These are phyloP conservation scores for Narthecium ossifragum DNA, from an alignment of 106 monocot genomes.

Conservation along the genomic window DNA sequence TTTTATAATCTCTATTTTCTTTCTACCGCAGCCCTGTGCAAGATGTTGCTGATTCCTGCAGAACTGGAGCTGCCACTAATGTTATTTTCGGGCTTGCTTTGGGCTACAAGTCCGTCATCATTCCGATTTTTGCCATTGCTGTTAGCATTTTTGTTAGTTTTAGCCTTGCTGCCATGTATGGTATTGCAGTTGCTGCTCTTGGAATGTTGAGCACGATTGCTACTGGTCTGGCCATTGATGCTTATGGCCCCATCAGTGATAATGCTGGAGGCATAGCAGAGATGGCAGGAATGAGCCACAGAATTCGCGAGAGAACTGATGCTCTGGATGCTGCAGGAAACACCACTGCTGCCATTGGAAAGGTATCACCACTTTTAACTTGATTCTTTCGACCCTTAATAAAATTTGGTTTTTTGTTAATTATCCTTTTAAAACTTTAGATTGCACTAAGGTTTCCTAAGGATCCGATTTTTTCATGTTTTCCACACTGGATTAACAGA, in stretches of 20 bases:
- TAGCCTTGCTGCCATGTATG: constrained; percentile 38
- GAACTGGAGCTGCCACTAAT: constrained; percentile 41
- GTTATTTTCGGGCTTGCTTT: constrained; percentile 42
- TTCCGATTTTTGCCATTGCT: constrained; percentile 38
- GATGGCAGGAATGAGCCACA: constrained; percentile 46
- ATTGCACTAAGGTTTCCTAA: neutral
- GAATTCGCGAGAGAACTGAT: constrained; percentile 36
- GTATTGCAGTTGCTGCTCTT: constrained; percentile 40
- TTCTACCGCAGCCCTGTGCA: constrained; percentile 24
- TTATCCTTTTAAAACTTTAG: no score
- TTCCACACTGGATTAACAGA: no score
- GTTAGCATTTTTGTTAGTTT: constrained; percentile 40
- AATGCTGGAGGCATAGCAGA: constrained; percentile 44
- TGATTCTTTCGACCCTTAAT: no score
- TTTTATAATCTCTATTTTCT: neutral
- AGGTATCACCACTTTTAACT: constrained; percentile 4
- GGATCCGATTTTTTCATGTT: no score
- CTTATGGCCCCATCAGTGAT: constrained; percentile 41
- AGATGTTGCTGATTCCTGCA: constrained; percentile 44
- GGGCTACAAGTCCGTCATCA: constrained; percentile 39
- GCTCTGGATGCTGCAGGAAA: constrained; percentile 41
- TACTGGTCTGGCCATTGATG: constrained; percentile 39
- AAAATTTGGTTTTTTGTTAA: no score
- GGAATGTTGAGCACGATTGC: constrained; percentile 41
- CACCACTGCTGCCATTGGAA: constrained; percentile 42